These are phyloP conservation scores for Lasiosphaeria miniovina DNA, from an alignment of 495 filamentous ascomycete species.

Conservation along the genomic window DNA sequence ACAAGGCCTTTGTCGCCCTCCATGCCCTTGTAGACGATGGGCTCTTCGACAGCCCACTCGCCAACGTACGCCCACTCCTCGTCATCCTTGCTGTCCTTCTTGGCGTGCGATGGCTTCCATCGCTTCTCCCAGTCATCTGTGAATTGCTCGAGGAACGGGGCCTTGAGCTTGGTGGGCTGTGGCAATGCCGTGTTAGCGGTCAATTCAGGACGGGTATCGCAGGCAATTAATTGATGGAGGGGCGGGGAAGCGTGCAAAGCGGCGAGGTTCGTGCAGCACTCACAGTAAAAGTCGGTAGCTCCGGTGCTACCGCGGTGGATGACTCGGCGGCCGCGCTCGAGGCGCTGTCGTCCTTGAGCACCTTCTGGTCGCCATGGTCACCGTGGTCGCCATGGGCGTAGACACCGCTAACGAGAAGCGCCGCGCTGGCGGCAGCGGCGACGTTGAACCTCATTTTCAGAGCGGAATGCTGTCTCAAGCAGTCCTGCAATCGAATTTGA, in stretches of 20 bases:
- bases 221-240: not conserved
- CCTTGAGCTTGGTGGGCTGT: conserved; percentile 83
- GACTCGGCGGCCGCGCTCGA: conserved; percentile 44
- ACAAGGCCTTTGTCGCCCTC: conserved; percentile 96
- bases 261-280: conserved; percentile 34
- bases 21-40: conserved; percentile 85
- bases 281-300: conserved; percentile 87
- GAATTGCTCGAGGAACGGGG: conserved; percentile 97
- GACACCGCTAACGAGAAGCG: conserved; percentile 64
- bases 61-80: conserved; percentile 99
- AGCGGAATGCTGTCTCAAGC: conserved; percentile 20
- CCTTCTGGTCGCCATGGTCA: conserved; percentile 61
- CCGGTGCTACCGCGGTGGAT: conserved; percentile 52
- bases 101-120: conserved; percentile 93
- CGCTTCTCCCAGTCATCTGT: conserved; percentile 87
- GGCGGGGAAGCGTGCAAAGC: not conserved
- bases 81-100: conserved; percentile 86
- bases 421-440: conserved; percentile 65
- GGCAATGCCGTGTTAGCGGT: conserved; percentile 27
- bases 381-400: conserved; percentile 43
- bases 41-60: conserved; percentile 96
- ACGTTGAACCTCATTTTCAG: conserved; percentile 72
- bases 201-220: not conserved
- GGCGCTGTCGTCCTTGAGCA: conserved; percentile 43
- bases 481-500: conserved; percentile 17